Evolutionary conservation across 2,329 filamentous ascomycete genomes (phyloP).

Genomic region (Claviceps sp.): DNA sequence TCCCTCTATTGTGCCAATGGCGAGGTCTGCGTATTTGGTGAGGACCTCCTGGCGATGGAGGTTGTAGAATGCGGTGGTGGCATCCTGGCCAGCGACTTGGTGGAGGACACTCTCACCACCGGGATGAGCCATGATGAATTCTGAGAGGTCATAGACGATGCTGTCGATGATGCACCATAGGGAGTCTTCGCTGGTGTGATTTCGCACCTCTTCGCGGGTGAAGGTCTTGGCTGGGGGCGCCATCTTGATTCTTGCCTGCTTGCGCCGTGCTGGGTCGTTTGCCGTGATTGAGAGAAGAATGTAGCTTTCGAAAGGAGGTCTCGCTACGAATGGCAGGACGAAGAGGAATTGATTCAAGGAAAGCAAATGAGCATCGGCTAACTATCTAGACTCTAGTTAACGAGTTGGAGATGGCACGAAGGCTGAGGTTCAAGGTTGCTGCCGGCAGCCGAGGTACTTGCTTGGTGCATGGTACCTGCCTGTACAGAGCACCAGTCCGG

Average conservation of each 20-base stretch:
- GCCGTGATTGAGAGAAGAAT: not conserved
- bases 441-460: too few relatives aligned
- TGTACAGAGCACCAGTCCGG: too few relatives aligned
- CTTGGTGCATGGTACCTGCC: too few relatives aligned
- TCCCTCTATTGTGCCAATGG: conserved; percentile 60
- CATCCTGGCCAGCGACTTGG: conserved; percentile 71
- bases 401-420: too few relatives aligned
- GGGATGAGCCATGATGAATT: conserved; percentile 76
- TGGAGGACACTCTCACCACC: conserved; percentile 67
- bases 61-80: conserved; percentile 79
- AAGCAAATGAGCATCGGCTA: too few relatives aligned
- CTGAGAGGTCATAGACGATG: conserved; percentile 74
- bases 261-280: not conserved
- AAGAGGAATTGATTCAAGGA: too few relatives aligned
- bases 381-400: too few relatives aligned
- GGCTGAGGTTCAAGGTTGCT: too few relatives aligned
- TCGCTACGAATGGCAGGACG: not conserved
- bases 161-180: conserved; percentile 78
- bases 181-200: conserved; percentile 62
- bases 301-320: not conserved
- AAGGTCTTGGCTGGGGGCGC: conserved; percentile 33
- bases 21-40: conserved; percentile 60
- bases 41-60: conserved; percentile 85
- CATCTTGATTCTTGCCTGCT: conserved; percentile 13
- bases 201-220: conserved; percentile 53